Base-by-base conservation (phyloP, 2,329 filamentous ascomycete genomes). In the Verticillium isaacii region DNA sequence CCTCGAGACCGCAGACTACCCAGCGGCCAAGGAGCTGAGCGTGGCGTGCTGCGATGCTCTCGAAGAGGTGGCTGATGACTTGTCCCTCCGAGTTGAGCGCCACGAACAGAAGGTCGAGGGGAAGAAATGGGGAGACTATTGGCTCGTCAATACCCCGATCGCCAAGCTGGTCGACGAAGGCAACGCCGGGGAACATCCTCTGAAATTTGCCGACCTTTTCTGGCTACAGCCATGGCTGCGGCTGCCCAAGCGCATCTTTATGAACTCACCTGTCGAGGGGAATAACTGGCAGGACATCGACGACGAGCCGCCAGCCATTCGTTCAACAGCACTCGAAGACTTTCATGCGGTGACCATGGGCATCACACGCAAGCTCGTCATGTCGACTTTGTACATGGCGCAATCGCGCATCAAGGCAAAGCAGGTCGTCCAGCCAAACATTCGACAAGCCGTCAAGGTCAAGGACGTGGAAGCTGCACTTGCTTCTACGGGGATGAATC, bases 251-350 rank as follows among this genome's bases (percentile, higher is more conserved):
- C 78, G 79, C 1, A 68, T 93, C 1, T 95, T 94, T 71, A 94
- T 96, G 91, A 94, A 93, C 63, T 81, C 82, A 14, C 72, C 78
- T 2, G 77, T 83, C 52, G 75, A 80, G 14, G 84, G 86, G 60
- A 82, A 85, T 61, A 93, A 91, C 70, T 96, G 91, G 91, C 78
- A 77, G 37, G 80, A 78, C 45, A 68, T 90, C 8, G 81, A 82
- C 23, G 80, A 83, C n/a, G 81, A 85, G 61, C 78, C 78, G 3
- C 93, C 93, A 0, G 86, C 89, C 0, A 85, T 97, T 25, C 87
- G 89, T 66, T 84, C 87, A 7, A 93, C 91, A 1, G 87, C 90
- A 0, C 82, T 96, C n/a, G 82, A 85, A 5, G 91, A 95, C 67
- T 89, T 97, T 55, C 82, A 93, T 68, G 84, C 84, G 9, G 74